These are phyloP conservation scores for Knoxia roxburghii DNA, from an alignment of 257 asterid species.

Conservation along the genomic window DNA sequence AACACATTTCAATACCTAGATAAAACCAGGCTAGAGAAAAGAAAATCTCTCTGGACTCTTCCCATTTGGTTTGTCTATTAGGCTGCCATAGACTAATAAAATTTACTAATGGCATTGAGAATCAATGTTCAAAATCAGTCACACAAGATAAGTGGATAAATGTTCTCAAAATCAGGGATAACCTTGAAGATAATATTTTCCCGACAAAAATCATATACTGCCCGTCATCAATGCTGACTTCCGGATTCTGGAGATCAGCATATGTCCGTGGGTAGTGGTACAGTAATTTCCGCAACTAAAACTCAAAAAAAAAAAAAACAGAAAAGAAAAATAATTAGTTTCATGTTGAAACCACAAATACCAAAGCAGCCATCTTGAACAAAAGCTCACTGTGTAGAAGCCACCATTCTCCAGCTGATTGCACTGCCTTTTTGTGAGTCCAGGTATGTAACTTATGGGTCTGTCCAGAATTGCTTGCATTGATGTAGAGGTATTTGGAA, in stretches of 20 bases:
- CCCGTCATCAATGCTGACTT: conserved; percentile 79
- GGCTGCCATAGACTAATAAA: neutral
- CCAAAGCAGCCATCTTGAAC: conserved; percentile 4
- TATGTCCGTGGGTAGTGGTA: conserved; percentile 95
- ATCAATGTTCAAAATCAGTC: neutral
- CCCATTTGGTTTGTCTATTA: neutral
- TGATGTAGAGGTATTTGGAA: conserved; percentile 35
- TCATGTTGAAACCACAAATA: conserved; percentile 16
- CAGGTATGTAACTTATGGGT: conserved; percentile 53
- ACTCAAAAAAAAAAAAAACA: conserved; percentile 22
- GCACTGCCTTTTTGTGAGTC: conserved; percentile 57
- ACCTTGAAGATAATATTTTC: conserved; percentile 77
- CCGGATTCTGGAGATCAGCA: conserved; percentile 86
- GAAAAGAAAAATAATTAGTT: conserved; percentile 33
- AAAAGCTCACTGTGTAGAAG: conserved; percentile 63
- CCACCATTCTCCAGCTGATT: conserved; percentile 70
- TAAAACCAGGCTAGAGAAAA: neutral
- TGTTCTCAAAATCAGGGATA: conserved; percentile 5
- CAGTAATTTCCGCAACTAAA: conserved; percentile 83
- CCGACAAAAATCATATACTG: conserved; percentile 84
- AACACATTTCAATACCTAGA: neutral
- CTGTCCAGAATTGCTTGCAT: conserved; percentile 61
- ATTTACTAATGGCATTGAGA: neutral
- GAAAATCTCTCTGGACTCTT: neutral
- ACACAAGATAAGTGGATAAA: neutral